Evolutionary conservation across 2,329 filamentous ascomycete species (phyloP), one percentile per base, ranked within the genome.

Genomic region (Aureobasidium subglaciale): DNA sequence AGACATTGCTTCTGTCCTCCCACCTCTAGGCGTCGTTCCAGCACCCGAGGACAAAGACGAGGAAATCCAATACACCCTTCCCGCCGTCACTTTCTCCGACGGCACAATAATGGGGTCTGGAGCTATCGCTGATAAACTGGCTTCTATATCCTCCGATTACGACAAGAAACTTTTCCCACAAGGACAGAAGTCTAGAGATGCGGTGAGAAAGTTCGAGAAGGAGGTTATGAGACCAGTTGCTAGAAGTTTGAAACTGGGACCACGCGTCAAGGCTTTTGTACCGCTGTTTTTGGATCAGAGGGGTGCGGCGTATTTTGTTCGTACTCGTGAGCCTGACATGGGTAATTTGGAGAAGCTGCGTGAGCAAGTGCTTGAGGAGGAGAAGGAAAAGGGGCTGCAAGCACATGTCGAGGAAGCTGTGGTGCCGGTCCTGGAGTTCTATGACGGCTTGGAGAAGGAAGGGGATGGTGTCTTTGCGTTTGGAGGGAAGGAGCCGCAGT

Each of bases 71-170:
- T 56, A 15, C n/a, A 49, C 54, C 2, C 43, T 50, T 2, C 54
- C 54, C 20, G 54, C 54, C 37, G 20, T 49, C 3, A 42, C 27
- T 0, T 35, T 42, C 4, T 7, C 2, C 27, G 6, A n/a, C 27
- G 38, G 40, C 9, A 56, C 54, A 9, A 50, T 43, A 7, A 56
- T 56, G 54, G 54, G 29, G 5, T 50, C 43, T 16, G 8, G 15
- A 5, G 25, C 16, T 18, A 34, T 56, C n/a, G 42, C 54, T 18
- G 27, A 56, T 7, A 29, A 49, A 4, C 22, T 56, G 1, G 24
- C 43, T 13, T 15, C 43, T 7, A 9, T 42, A 5, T 34, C 27
- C 5, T 6, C 34, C 4, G 24, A 27, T 1, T 32, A 43, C 8
- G 32, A 29, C 3, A 5, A 37, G 5, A 34, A 30, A 2, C 4